These are phyloP conservation scores for Raddia distichophylla DNA, from an alignment of 176 grass and related monocot species.

Conservation along the genomic window DNA sequence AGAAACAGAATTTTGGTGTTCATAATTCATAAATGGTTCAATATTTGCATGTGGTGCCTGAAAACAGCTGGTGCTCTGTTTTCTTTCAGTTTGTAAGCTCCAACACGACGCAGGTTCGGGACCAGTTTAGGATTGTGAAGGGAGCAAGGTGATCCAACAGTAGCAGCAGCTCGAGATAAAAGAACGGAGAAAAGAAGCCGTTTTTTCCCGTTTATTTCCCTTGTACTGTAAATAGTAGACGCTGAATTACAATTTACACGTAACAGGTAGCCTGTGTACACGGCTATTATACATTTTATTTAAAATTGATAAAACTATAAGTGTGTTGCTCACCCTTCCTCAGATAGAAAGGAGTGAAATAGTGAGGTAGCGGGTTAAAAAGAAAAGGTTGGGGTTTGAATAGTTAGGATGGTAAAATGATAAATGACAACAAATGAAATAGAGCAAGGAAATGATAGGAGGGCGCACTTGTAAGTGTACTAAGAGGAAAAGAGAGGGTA, in stretches of 20 bases:
- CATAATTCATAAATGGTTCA: slow-evolving; percentile 4
- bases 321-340: no score
- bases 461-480: no score
- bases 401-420: no score
- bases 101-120: slow-evolving; percentile 50
- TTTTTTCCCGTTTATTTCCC: background rate
- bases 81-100: slow-evolving; percentile 76
- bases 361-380: no score
- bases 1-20: background rate
- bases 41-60: slow-evolving; percentile 1
- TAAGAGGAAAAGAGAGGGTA: no score
- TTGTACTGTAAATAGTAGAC: background rate
- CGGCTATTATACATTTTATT: background rate
- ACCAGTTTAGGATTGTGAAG: slow-evolving; percentile 74
- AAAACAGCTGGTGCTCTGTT: slow-evolving; percentile 24
- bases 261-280: background rate
- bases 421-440: no score
- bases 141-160: slow-evolving; percentile 8
- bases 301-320: no score
- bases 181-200: background rate
- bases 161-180: background rate
- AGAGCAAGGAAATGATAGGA: no score
- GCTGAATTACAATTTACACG: slow-evolving; percentile 4
- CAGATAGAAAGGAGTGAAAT: no score
- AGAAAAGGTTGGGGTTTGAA: no score